Base-by-base conservation (phyloP, 2,329 filamentous ascomycete species). In the Chrysosporium keratinophilum region DNA sequence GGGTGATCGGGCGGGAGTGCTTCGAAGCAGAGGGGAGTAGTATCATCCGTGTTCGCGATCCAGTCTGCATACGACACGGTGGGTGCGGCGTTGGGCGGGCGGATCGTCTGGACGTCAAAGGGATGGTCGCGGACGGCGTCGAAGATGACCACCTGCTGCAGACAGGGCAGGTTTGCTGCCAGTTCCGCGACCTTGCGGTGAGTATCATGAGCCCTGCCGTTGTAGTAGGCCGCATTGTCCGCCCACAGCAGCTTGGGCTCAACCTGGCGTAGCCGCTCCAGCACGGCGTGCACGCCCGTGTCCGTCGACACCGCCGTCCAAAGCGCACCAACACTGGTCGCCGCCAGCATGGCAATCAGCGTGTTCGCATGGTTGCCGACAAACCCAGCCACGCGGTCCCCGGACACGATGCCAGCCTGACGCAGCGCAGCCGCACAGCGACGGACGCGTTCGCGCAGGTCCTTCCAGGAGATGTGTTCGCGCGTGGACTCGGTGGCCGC, bases 231-330 rank as follows among this genome's bases (percentile, higher is more conserved):
- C 10, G 85, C 88, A 62, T 95, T 93, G 67, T 96, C 91, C 1
- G 87, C 83, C 64, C 96, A 94, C 2, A 97, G 73, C 0, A 95
- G 71, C 56, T 80, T 82, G 3, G 93, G 91, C 57, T 84, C 80
- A 60, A 97, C 93, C 72, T 97, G 93, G 44, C 79, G 78, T 57
- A 97, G 72, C 6, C 93, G 80, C 66, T 97, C 93, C 23, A 97
- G 73, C 0, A 97, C 90, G 14, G 90, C 91, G 62, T 87, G 88
- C 1, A 95, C 87, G 10, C 91, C 91, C 14, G 85, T 95, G 67
- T 97, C 91, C 2, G 91, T 89, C 62, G 87, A 94, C 47, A 96
- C 88, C 5, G 87, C 87, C 0, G 90, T 95, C 91, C 91, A 97
- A 37, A 95, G 80, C 14, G 87, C 90, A 31, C 93, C 93, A 1